phyloP scores from a whole-genome alignment of 108 stramenopile genomes.

The Cyclotella sp. region DNA sequence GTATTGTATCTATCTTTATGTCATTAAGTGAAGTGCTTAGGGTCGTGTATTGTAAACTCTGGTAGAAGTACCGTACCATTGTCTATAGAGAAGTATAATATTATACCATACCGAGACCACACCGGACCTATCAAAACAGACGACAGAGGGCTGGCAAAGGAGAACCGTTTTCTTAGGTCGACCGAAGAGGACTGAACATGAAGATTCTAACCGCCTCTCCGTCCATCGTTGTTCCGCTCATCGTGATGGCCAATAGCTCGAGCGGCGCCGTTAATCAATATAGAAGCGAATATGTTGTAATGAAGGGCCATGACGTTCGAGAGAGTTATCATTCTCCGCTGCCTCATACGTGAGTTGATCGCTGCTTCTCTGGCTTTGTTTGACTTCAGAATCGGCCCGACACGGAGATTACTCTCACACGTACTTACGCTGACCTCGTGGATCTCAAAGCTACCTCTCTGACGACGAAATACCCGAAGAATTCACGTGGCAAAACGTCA shows the following conservation, averaged over 20 bases:
- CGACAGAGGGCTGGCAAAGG: not conserved
- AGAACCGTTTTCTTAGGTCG: not conserved
- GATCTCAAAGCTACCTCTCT: slow-evolving; percentile 58
- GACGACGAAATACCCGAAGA: slow-evolving; percentile 70
- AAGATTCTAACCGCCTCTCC: not conserved
- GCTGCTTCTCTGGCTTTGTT: not conserved
- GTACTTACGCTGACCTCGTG: not conserved
- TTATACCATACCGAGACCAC: too few species aligned
- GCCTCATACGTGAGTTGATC: slow-evolving; percentile 25
- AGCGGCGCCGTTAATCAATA: not conserved
- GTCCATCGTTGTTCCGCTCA: not conserved
- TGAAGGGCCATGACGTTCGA: slow-evolving; percentile 10
- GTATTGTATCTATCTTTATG: too few species aligned
- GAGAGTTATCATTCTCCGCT: slow-evolving; percentile 16
- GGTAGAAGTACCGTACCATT: too few species aligned
- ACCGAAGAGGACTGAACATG: not conserved
- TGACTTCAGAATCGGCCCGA: too few species aligned
- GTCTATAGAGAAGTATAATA: too few species aligned
- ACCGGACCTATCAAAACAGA: too few species aligned
- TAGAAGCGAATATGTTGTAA: slow-evolving; percentile 9
- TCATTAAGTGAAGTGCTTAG: too few species aligned
- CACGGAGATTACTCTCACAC: not conserved
- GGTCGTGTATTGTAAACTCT: too few species aligned
- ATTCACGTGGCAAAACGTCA: slow-evolving; percentile 82
- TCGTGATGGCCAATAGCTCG: not conserved